phyloP scores from a whole-genome alignment of 108 stramenopile genomes.

The Pseudonitzschia delicatissima region DNA sequence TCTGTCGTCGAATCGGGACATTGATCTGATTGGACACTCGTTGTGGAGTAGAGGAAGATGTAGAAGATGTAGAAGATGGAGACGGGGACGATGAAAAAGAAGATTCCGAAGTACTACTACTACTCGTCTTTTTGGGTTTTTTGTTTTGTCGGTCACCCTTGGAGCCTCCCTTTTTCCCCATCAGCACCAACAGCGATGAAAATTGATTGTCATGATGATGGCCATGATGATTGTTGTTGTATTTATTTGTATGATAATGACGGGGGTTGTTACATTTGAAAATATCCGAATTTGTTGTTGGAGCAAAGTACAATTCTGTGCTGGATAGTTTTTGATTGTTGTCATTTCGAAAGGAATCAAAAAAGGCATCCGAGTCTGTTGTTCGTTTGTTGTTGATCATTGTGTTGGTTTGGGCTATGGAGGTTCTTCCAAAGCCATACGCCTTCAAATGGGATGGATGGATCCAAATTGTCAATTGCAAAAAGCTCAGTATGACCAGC shows the following conservation, averaged over 20 bases:
- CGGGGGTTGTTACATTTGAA: background rate
- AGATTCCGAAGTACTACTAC: background rate
- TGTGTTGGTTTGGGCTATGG: too few relatives aligned
- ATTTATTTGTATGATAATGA: background rate
- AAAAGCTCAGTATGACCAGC: too few relatives aligned
- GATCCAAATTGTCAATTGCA: too few relatives aligned
- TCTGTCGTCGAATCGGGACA: conserved; percentile 71
- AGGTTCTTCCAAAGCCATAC: too few relatives aligned
- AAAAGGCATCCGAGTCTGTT: too few relatives aligned
- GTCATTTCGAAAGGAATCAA: too few relatives aligned
- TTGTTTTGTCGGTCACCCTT: conserved; percentile 34
- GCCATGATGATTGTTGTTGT: background rate
- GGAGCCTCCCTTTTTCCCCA: conserved; percentile 74
- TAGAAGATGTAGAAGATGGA: background rate
- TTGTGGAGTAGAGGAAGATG: conserved; percentile 15
- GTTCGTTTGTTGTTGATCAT: too few relatives aligned
- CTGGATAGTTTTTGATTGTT: background rate
- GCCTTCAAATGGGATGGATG: too few relatives aligned
- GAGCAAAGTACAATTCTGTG: background rate
- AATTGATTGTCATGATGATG: background rate
- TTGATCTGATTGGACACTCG: conserved; percentile 73
- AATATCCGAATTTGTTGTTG: background rate
- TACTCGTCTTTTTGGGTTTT: conserved; percentile 50
- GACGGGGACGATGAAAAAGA: conserved; percentile 2
- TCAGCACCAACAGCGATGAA: background rate